phyloP scores from a whole-genome alignment of 169 alveolate genomes.

The Eimeria falciformis region DNA sequence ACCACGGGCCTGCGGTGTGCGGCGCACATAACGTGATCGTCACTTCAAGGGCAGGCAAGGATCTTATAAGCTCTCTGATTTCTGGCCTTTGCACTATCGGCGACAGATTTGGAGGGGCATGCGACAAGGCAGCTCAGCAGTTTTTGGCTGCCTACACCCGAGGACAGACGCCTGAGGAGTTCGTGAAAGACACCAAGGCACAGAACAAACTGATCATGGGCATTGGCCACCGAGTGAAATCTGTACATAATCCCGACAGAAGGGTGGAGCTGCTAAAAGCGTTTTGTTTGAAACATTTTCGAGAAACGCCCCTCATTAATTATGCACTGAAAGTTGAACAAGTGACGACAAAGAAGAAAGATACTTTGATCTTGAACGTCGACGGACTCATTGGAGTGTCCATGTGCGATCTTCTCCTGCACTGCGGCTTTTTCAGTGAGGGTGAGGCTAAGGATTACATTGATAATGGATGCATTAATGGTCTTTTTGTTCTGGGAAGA shows the following conservation, averaged over 20 bases:
- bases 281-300: slow-evolving; percentile 76
- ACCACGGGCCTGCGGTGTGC: slow-evolving; percentile 83
- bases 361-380: slow-evolving; percentile 82
- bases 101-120: slow-evolving; percentile 82
- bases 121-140: slow-evolving; percentile 81
- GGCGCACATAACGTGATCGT: slow-evolving; percentile 84
- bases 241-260: slow-evolving; percentile 82
- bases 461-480: slow-evolving; percentile 81
- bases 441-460: slow-evolving; percentile 80
- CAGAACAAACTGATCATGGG: slow-evolving; percentile 83
- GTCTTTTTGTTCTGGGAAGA: slow-evolving; percentile 81
- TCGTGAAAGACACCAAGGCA: slow-evolving; percentile 74
- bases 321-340: slow-evolving; percentile 67
- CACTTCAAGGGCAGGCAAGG: slow-evolving; percentile 81
- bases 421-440: slow-evolving; percentile 63
- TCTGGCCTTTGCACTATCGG: slow-evolving; percentile 83
- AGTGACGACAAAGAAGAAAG: slow-evolving; percentile 82
- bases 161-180: slow-evolving; percentile 64
- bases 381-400: slow-evolving; percentile 82
- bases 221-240: slow-evolving; percentile 82
- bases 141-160: slow-evolving; percentile 14
- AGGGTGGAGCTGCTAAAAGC: slow-evolving; percentile 80
- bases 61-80: slow-evolving; percentile 77
- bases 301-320: slow-evolving; percentile 71
- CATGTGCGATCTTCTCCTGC: slow-evolving; percentile 81